Base-by-base conservation (phyloP, 2,329 filamentous ascomycete genomes). In the Colletotrichum liriopes region DNA sequence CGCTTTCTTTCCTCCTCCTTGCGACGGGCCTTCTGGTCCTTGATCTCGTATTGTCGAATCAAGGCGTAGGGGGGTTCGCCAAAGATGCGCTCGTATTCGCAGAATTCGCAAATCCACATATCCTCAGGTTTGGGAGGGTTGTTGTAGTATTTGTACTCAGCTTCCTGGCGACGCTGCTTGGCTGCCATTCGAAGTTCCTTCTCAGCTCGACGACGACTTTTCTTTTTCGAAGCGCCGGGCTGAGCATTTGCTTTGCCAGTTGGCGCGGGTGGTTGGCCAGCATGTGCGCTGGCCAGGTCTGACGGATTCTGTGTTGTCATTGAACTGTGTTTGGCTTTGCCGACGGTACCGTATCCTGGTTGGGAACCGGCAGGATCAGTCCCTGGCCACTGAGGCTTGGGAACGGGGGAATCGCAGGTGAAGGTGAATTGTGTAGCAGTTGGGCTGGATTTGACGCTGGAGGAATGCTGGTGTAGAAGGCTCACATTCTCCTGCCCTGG, bases 101-200 rank as follows among this genome's bases (percentile, higher is more conserved):
- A 99, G 80, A 98, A 98, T 78, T 98, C 94, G 83, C 96, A 99
- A 58, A 98, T 95, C 94, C 95, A 98, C 62, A 95, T 89, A 73
- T 98, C 94, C 75, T 94, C 93, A 1, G 77, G 76, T 41, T 84
- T 83, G 1, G 93, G 93, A 1, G 93, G 93, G 77, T 93, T 92
- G 77, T 93, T 91, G 73, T 90, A 90, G 80, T 96, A 97, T 68
- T 90, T 88, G 75, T 93, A 92, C 77, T 93, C 90, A 73, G 96
- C 93, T 78, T 94, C 89, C 58, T 93, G 89, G 71, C 93, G 92
- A 8, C 96, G 93, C 75, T 94, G 91, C 32, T 91, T 91, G 35
- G 94, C 95, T 70, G 95, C 94, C 73, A 91, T 83, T 1, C 89
- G 86, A 75, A 96, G 93, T 59, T 96, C 90, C 79, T 92, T 93